Evolutionary conservation across 2,329 filamentous ascomycete species (phyloP).

Genomic region (Dactylellina drechsleri): DNA sequence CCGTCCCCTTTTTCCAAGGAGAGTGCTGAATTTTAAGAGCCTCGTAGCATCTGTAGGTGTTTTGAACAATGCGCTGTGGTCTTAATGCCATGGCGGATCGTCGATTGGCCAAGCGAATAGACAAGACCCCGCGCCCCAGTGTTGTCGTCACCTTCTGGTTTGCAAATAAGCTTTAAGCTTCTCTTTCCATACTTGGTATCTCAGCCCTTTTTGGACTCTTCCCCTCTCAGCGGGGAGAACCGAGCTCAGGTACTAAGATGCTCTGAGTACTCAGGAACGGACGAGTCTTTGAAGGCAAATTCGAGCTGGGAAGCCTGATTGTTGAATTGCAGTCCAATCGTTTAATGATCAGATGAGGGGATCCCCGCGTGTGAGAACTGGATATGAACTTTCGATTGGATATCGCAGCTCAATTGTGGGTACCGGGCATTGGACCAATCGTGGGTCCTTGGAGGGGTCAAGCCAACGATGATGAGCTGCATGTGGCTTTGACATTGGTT

Average conservation of each 20-base stretch:
- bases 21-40: background rate
- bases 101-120: background rate
- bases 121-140: conserved; percentile 1
- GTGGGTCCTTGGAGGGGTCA: background rate
- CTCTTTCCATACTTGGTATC: too few relatives aligned
- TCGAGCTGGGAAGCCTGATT: too few relatives aligned
- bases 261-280: background rate
- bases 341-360: conserved; percentile 3
- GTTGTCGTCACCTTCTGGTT: conserved; percentile 10
- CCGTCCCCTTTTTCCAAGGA: background rate
- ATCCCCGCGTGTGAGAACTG: background rate
- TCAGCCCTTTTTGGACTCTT: too few relatives aligned
- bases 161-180: conserved; percentile 18
- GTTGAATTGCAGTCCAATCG: conserved; percentile 2
- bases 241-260: background rate
- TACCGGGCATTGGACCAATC: conserved; percentile 6
- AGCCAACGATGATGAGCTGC: background rate
- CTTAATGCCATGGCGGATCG: background rate
- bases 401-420: background rate
- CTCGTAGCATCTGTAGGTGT: background rate
- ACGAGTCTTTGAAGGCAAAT: background rate
- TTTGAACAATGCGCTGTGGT: background rate
- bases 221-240: too few relatives aligned
- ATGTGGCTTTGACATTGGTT: conserved; percentile 9
- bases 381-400: background rate